Base-by-base conservation (phyloP, 2,329 filamentous ascomycete genomes). In the Trichoderma koningiopsis region DNA sequence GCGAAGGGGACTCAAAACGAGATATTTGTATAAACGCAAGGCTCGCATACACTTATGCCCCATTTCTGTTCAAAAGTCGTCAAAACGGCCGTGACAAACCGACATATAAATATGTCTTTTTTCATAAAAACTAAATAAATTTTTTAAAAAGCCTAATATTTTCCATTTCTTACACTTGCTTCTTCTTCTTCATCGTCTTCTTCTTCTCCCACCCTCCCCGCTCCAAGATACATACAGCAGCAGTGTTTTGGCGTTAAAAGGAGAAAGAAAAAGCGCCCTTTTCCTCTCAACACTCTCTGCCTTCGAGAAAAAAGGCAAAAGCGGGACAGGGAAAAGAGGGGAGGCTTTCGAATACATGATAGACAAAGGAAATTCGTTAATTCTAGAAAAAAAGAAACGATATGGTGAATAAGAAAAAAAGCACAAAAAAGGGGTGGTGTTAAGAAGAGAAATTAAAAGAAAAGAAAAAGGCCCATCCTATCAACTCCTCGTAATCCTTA, bases 341-440 rank as follows among this genome's bases (percentile, higher is more conserved):
- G 31, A 35, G 29, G 33, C n/a, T 22, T 37, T 52, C 16, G 40
- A 52, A 29, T 59, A 67, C 63, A 67, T 67, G 22, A 66, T 33
- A 29, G 16, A 67, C 63, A 67, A 67, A 67, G 55, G 63, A 67
- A 33, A 67, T 67, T 67, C 63, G 63, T 67, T 67, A 67, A 47
- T 59, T 66, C 63, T 67, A 67, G 49, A 59, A 57, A 58, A 56
- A 58, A 58, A 33, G 33, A 58, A 27, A n/a, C 40, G 5, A 55
- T 27, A 7, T 22, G 24, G 27, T 5, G 19, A n/a, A 27, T 27
- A 35, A n/a, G n/a, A 47, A 43, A 43, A 43, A 43, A 43, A 43
- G 16, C 7, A 47, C 57, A 43, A 19, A n/a, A 27, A 58, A 55
- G 2, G 37, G 37, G 63, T 27, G 55, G 29, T 55, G 19, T 6